Evolutionary conservation across 352 stramenopile genomes (phyloP), one percentile per base, ranked within the genome.

Genomic region (Phytophthora niederhauseri): DNA sequence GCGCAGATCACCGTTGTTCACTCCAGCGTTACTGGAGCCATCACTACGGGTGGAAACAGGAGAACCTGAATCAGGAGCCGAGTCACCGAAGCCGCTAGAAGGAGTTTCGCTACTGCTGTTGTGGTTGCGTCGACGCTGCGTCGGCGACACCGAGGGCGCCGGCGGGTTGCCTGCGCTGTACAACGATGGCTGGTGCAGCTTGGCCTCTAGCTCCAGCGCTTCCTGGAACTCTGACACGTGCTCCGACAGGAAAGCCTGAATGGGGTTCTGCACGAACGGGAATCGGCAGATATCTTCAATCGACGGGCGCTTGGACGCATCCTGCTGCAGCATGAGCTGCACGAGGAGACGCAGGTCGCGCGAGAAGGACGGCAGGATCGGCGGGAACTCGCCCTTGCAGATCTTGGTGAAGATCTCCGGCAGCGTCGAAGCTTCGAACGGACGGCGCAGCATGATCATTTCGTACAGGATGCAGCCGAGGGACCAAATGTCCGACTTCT

Each of bases 261-360:
- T 95, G 1, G 89, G 89, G 2, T 76, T 76, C 65, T 96, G 89
- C 3, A 96, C 89, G 58, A 95, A 95, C 36, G 85, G 87, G 61
- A 96, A 96, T 34, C 87, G 87, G 50, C 87, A 96, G 66, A 96
- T 96, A 57, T 96, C 89, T 83, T 96, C 89, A 63, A 96, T 95
- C 11, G 87, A 93, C 43, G 89, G 89, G 1, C 89, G 87, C 73
- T 96, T 96, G 1, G 83, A 91, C 3, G 87, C 75, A 48, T 96
- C 89, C 55, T 94, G 86, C 66, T 96, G 89, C 17, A 96, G 77
- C 89, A 96, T 96, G 46, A 96, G 84, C 68, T 93, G 85, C 41
- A 96, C 87, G 0, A 96, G 79, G 26, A 96, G 74, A 26, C 89
- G 89, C 49, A 96, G 54, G 30, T 96, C 87, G 31, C 87, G 85